phyloP scores from a whole-genome alignment of 352 stramenopile genomes.

The Globisporangium rhizosaccharum region DNA sequence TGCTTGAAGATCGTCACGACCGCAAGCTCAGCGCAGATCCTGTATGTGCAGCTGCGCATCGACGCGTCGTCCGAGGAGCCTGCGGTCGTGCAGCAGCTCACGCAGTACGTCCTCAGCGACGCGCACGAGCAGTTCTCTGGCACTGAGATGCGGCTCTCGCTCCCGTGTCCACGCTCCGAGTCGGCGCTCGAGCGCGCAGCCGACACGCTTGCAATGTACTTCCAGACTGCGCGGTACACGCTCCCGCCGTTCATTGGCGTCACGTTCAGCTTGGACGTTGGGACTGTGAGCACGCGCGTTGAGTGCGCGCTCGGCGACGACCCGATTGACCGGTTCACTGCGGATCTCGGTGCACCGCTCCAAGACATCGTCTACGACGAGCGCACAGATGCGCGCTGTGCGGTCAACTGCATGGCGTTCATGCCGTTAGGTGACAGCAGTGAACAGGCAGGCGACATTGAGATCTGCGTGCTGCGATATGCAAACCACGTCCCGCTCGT shows the following conservation, averaged over 20 bases:
- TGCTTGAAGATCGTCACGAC: constrained; percentile 66
- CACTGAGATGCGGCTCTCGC: constrained; percentile 66
- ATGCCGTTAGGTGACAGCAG: constrained; percentile 19
- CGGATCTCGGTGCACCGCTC: constrained; percentile 28
- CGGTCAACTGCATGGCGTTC: constrained; percentile 44
- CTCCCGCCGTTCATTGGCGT: constrained; percentile 44
- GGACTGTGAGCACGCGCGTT: constrained; percentile 26
- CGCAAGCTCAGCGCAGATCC: constrained; percentile 46
- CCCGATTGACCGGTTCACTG: constrained; percentile 54
- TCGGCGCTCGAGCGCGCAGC: constrained; percentile 40
- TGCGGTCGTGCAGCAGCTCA: constrained; percentile 51
- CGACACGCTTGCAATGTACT: constrained; percentile 54
- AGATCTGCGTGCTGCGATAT: constrained; percentile 65
- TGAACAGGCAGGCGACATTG: constrained; percentile 19
- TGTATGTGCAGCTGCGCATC: constrained; percentile 69
- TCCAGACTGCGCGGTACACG: constrained; percentile 63
- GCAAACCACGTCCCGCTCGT: constrained; percentile 71
- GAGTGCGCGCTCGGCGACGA: constrained; percentile 31
- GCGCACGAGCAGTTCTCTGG: constrained; percentile 64
- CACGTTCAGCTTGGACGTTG: constrained; percentile 53
- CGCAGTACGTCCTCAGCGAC: constrained; percentile 57
- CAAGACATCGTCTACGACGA: constrained; percentile 45
- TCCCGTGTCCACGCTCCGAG: constrained; percentile 33
- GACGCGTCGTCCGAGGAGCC: constrained; percentile 51
- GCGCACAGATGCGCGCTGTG: constrained; percentile 21